Evolutionary conservation across 2,329 filamentous ascomycete species (phyloP).

Genomic region (Sporothrix variecibatus): DNA sequence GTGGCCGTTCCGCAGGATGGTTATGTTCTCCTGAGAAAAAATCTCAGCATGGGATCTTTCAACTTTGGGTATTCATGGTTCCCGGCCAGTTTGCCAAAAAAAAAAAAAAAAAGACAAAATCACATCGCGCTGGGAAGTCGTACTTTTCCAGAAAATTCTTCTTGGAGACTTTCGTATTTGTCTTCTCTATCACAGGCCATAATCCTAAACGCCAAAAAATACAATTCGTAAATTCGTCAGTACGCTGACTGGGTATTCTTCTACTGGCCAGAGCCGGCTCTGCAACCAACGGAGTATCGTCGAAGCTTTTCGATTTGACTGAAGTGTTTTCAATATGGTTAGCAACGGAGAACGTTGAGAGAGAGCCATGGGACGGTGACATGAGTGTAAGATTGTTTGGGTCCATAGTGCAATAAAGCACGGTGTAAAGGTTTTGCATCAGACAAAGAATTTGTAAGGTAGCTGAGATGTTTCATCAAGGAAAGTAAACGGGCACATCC

Average conservation of each 20-base stretch:
- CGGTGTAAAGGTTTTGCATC: slow-evolving; percentile 50
- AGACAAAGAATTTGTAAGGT: slow-evolving; percentile 87
- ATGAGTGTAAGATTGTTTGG: background rate
- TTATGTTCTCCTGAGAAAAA: slow-evolving; percentile 70
- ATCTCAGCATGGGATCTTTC: slow-evolving; percentile 49
- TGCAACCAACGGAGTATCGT: slow-evolving; percentile 23
- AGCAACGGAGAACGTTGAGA: background rate
- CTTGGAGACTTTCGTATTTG: slow-evolving; percentile 75
- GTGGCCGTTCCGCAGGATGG: slow-evolving; percentile 91
- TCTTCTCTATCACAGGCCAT: slow-evolving; percentile 92
- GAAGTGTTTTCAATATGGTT: background rate
- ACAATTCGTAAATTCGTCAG: slow-evolving; percentile 24
- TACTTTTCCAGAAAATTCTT: slow-evolving; percentile 89
- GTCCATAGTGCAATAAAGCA: slow-evolving; percentile 15
- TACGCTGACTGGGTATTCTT: slow-evolving; percentile 1
- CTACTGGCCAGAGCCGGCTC: background rate
- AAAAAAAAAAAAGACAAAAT: slow-evolving; percentile 36
- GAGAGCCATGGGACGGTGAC: background rate
- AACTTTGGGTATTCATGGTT: background rate
- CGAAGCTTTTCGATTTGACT: slow-evolving; percentile 26
- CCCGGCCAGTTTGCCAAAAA: slow-evolving; percentile 32
- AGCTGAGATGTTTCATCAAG: slow-evolving; percentile 99
- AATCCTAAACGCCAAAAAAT: slow-evolving; percentile 60
- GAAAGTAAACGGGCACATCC: slow-evolving; percentile 66
- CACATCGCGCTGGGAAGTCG: slow-evolving; percentile 36